phyloP scores from a whole-genome alignment of 2,329 filamentous ascomycete species.

The Phaeosphaeria sp. region DNA sequence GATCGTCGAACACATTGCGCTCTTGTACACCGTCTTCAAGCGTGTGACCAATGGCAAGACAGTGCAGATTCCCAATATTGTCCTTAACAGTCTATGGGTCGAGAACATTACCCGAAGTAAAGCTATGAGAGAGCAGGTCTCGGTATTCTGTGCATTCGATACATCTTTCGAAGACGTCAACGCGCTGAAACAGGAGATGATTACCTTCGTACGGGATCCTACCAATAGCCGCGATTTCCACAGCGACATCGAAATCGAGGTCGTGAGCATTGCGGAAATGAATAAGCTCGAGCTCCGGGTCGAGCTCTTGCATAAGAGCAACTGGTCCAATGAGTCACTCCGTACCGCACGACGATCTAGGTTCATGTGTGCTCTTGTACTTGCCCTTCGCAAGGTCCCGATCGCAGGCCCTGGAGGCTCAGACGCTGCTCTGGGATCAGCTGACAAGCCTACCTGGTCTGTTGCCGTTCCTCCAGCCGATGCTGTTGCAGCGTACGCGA shows the following conservation, averaged over 20 bases:
- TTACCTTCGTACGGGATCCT: conserved; percentile 79
- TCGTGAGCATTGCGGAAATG: conserved; percentile 80
- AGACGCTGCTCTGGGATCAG: conserved; percentile 64
- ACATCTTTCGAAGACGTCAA: conserved; percentile 91
- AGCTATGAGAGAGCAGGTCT: conserved; percentile 86
- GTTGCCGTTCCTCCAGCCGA: conserved; percentile 75
- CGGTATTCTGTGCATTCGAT: conserved; percentile 81
- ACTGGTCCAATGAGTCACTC: conserved; percentile 73
- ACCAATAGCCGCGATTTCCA: conserved; percentile 93
- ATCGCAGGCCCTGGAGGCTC: conserved; percentile 83
- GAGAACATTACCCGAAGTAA: conserved; percentile 92
- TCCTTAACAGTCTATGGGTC: conserved; percentile 90
- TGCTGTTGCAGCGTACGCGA: conserved; percentile 68
- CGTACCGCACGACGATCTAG: conserved; percentile 85
- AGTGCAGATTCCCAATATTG: conserved; percentile 85
- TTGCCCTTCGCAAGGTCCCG: conserved; percentile 85
- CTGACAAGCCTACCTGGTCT: conserved; percentile 79
- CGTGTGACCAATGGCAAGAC: conserved; percentile 82
- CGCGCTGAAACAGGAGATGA: conserved; percentile 81
- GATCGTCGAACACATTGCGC: conserved; percentile 89
- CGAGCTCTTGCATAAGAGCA: conserved; percentile 82
- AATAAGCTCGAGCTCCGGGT: conserved; percentile 86
- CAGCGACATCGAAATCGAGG: conserved; percentile 78
- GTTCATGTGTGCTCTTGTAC: conserved; percentile 92
- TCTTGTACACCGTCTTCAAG: conserved; percentile 91